phyloP scores from a whole-genome alignment of 2,329 filamentous ascomycete genomes.

The Epichloe aotearoae region DNA sequence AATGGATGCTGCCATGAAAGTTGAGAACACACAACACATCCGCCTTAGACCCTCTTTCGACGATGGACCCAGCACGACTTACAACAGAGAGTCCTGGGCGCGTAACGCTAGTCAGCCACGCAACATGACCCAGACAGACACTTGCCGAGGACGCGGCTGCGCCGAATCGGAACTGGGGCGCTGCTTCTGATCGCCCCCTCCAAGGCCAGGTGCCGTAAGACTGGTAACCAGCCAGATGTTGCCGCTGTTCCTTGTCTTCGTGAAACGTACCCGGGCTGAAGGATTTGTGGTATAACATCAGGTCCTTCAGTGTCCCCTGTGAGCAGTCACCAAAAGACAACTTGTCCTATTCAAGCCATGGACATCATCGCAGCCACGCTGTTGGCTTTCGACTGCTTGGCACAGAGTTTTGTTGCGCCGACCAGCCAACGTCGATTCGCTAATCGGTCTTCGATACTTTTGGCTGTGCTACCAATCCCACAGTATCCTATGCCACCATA shows the following conservation, averaged over 20 bases:
- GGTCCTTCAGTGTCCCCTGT: neutral
- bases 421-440: neutral
- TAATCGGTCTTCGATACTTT: neutral
- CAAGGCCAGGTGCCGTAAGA: constrained; percentile 1
- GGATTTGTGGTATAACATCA: neutral
- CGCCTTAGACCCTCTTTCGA: neutral
- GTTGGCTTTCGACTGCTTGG: neutral
- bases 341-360: neutral
- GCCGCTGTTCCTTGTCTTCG: neutral
- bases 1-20: no score
- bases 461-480: neutral
- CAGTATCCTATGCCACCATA: neutral
- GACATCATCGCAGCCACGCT: neutral
- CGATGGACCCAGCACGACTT: neutral
- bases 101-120: neutral
- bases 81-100: neutral
- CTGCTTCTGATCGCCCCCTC: constrained; percentile 4
- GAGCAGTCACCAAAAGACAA: neutral
- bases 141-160: constrained; percentile 1
- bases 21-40: neutral
- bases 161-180: constrained; percentile 2
- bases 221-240: constrained; percentile 6
- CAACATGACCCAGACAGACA: neutral
- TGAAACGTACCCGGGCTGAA: neutral
- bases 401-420: neutral